These are phyloP conservation scores for Acanthamoeba castellanii DNA, from an alignment of 208 protist species.

Conservation along the genomic window DNA sequence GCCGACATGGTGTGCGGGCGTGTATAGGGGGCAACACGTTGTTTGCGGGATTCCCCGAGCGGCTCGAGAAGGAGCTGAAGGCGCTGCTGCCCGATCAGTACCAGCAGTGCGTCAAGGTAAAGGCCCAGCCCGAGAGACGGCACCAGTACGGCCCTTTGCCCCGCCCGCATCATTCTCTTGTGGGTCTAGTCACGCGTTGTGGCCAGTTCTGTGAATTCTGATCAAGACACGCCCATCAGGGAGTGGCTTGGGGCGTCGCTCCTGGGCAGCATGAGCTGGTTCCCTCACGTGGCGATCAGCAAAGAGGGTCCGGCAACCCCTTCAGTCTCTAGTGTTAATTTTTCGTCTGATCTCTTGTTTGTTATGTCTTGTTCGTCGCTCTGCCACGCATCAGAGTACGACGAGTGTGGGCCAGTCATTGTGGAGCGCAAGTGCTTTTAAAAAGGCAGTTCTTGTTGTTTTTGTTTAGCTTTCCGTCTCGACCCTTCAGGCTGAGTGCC, in stretches of 20 bases:
- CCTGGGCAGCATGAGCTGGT: not conserved
- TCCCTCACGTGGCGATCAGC: not conserved
- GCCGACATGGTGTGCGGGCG: no score
- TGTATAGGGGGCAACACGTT: constrained; percentile 93
- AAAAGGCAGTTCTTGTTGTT: not conserved
- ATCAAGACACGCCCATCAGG: not conserved
- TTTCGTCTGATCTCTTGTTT: no score
- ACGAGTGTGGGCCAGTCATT: not conserved
- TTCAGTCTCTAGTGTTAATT: no score
- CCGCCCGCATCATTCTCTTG: no score
- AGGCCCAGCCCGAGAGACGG: constrained; percentile 95
- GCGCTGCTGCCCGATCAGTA: constrained; percentile 89
- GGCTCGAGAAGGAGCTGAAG: constrained; percentile 96
- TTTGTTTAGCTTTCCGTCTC: no score
- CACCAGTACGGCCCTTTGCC: constrained; percentile 84
- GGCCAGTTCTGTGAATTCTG: not conserved
- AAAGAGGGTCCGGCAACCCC: not conserved
- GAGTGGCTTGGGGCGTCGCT: not conserved
- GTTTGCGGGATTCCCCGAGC: constrained; percentile 93
- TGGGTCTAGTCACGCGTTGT: no score
- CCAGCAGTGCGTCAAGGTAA: constrained; percentile 92
- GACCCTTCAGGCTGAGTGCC: no score
- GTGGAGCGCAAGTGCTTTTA: constrained; percentile 9
- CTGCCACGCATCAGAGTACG: not conserved
- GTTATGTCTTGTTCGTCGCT: no score